These are phyloP conservation scores for Microthlaspi erraticum DNA, from an alignment of 345 rosid genomes.

Conservation along the genomic window DNA sequence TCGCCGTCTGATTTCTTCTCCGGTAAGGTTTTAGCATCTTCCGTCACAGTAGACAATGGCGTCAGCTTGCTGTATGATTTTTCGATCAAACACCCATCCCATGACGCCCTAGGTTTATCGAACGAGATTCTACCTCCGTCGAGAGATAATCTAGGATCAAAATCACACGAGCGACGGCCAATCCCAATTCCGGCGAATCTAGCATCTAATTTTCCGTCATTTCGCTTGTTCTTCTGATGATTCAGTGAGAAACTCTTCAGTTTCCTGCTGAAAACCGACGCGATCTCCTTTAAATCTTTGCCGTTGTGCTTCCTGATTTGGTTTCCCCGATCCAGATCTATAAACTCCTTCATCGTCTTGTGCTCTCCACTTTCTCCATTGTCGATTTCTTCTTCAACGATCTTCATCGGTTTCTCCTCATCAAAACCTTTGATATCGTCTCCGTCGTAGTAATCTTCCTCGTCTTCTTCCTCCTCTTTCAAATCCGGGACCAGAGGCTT, in stretches of 20 bases:
- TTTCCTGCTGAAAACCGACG: constrained; percentile 66
- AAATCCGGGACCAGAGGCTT: constrained; percentile 39
- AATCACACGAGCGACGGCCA: constrained; percentile 68
- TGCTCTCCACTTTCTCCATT: constrained; percentile 47
- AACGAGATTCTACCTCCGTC: constrained; percentile 63
- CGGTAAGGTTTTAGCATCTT: constrained; percentile 50
- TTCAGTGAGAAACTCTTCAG: constrained; percentile 61
- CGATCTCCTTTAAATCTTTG: constrained; percentile 55
- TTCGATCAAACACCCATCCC: constrained; percentile 76
- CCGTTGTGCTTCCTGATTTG: constrained; percentile 53
- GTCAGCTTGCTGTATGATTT: constrained; percentile 54
- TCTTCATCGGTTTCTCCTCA: constrained; percentile 18
- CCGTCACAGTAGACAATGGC: constrained; percentile 58
- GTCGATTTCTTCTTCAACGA: constrained; percentile 44
- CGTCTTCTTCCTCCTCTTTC: constrained; percentile 40
- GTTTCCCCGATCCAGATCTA: constrained; percentile 67
- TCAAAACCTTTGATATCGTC: constrained; percentile 42
- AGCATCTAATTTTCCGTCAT: constrained; percentile 30
- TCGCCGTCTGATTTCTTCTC: constrained; percentile 39
- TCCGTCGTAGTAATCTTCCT: constrained; percentile 29
- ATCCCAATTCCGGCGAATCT: constrained; percentile 44
- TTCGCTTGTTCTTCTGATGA: constrained; percentile 52
- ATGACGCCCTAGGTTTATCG: constrained; percentile 81
- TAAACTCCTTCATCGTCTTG: constrained; percentile 79
- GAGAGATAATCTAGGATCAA: constrained; percentile 67